Evolutionary conservation across 2,329 filamentous ascomycete species (phyloP).

Genomic region (Pseudocercospora crystallina): DNA sequence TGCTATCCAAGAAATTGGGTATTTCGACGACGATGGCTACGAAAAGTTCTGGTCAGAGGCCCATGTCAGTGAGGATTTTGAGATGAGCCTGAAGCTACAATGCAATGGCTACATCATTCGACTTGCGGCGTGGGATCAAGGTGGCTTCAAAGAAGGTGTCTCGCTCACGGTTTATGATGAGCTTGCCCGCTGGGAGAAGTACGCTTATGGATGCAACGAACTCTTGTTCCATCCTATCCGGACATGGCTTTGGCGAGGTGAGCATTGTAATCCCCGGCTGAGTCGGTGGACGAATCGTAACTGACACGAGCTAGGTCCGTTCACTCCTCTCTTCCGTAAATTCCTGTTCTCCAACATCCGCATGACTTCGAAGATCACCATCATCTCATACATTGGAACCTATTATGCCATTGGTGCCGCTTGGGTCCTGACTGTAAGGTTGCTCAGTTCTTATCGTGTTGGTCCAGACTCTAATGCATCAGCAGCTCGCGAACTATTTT

Average conservation of each 20-base stretch:
- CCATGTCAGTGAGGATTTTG: conserved; percentile 76
- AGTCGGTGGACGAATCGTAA: not conserved
- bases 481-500: conserved; percentile 70
- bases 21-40: conserved; percentile 57
- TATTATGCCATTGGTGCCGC: conserved; percentile 71
- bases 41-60: conserved; percentile 73
- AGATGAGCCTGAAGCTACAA: conserved; percentile 71
- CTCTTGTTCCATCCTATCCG: conserved; percentile 67
- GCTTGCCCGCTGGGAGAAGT: conserved; percentile 71
- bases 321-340: conserved; percentile 63
- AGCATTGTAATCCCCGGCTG: not conserved
- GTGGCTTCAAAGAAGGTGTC: conserved; percentile 72
- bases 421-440: conserved; percentile 57
- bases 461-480: too few relatives aligned
- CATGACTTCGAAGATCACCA: conserved; percentile 67
- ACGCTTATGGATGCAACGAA: conserved; percentile 70
- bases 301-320: conserved; percentile 50
- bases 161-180: conserved; percentile 73
- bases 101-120: conserved; percentile 67
- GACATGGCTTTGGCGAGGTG: conserved; percentile 55
- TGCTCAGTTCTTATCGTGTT: too few relatives aligned
- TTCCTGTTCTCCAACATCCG: conserved; percentile 63
- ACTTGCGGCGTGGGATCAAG: conserved; percentile 66
- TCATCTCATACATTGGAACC: conserved; percentile 69
- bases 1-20: conserved; percentile 60